Percentiles rank a stretch among this genome's conserved stretches.
phyloP scores from a whole-genome alignment of 345 rosid genomes.

The Salix suchowensis region DNA sequence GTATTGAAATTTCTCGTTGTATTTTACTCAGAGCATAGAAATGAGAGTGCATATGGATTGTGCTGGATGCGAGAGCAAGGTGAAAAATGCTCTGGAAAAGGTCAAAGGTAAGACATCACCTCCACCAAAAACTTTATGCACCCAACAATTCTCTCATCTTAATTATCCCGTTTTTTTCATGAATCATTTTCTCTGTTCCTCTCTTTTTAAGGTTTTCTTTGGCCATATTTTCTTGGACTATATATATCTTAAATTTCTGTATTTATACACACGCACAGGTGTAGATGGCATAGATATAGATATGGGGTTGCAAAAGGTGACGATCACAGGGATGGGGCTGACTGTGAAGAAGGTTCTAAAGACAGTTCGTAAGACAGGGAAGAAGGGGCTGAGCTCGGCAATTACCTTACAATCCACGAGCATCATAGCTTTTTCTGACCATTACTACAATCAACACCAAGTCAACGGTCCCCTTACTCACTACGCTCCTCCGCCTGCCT shows the following conservation, averaged over 20 bases:
- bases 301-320: slow-evolving; percentile 68
- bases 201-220: not conserved
- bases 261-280: slow-evolving; percentile 26
- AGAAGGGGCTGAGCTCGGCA: slow-evolving; percentile 88
- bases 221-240: not conserved
- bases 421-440: slow-evolving; percentile 20
- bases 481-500: slow-evolving; percentile 51
- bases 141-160: no score
- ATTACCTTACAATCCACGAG: slow-evolving; percentile 58
- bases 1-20: not conserved
- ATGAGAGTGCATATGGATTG: slow-evolving; percentile 92
- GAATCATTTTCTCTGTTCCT: not conserved
- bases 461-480: slow-evolving; percentile 52
- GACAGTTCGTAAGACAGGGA: slow-evolving; percentile 63
- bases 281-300: slow-evolving; percentile 75
- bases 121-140: no score
- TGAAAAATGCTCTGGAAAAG: slow-evolving; percentile 52
- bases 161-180: not conserved
- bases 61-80: slow-evolving; percentile 72
- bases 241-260: not conserved
- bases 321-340: slow-evolving; percentile 73
- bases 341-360: slow-evolving; percentile 74
- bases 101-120: slow-evolving; percentile 45
- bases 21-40: slow-evolving; percentile 49
- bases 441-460: slow-evolving; percentile 48